These are phyloP conservation scores for Rutstroemia sp. DNA, from an alignment of 2,329 filamentous ascomycete species.

Conservation along the genomic window DNA sequence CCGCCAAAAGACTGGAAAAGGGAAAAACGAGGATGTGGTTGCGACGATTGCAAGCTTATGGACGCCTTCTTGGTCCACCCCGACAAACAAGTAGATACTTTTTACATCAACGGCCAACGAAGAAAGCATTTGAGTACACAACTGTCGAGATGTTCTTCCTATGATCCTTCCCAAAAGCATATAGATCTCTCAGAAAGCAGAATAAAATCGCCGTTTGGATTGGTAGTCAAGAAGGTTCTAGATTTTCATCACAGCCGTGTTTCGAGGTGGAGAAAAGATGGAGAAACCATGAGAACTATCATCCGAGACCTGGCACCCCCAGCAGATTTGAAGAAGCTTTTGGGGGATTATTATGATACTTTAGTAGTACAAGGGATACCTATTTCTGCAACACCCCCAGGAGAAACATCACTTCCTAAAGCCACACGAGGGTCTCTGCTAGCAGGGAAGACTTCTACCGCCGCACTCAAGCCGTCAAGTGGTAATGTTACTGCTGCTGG, in stretches of 20 bases:
- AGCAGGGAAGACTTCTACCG: no score
- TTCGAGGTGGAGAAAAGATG: not conserved
- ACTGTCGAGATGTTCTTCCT: not conserved
- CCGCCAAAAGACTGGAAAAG: not conserved
- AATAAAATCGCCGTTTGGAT: not conserved
- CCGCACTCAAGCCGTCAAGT: no score
- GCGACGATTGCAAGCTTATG: not conserved
- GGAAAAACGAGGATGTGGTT: not conserved
- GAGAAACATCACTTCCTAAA: no score
- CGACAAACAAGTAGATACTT: not conserved
- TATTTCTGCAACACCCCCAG: no score
- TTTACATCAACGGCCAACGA: not conserved
- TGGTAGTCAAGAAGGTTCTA: not conserved
- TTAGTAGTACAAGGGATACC: not conserved
- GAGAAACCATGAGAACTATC: not conserved
- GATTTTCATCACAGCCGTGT: not conserved
- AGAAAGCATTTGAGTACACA: not conserved
- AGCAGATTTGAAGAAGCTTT: not conserved
- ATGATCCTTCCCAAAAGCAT: not conserved
- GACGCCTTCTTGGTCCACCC: not conserved
- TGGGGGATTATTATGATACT: not conserved
- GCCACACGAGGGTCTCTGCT: no score
- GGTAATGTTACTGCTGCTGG: no score
- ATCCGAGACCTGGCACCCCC: not conserved
- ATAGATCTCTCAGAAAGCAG: not conserved